Conservation (phyloP, 495 filamentous ascomycete genomes). For the Aspergillus bertholletiae region DNA sequence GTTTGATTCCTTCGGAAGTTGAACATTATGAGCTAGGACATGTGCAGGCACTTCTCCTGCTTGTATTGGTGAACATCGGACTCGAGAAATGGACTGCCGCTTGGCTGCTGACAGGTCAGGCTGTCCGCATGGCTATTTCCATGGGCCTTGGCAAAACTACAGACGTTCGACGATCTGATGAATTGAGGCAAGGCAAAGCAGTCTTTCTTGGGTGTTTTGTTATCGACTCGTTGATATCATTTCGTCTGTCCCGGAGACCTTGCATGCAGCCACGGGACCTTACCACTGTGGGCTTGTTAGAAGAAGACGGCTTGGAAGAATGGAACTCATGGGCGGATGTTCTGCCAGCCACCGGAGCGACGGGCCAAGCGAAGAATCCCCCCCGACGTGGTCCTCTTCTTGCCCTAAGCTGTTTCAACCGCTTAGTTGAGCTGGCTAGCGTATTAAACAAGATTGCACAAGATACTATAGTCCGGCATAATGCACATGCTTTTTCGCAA, state of each 20-base stretch:
- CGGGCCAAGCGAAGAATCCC: constrained; percentile 27
- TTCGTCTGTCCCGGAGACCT: constrained; percentile 49
- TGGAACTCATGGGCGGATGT: constrained; percentile 68
- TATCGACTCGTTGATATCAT: constrained; percentile 60
- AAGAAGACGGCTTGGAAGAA: constrained; percentile 66
- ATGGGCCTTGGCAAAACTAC: constrained; percentile 38
- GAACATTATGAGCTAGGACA: constrained; percentile 57
- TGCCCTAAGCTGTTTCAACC: constrained; percentile 63
- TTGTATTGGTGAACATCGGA: constrained; percentile 58
- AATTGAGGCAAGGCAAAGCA: constrained; percentile 43
- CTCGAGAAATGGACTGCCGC: constrained; percentile 51
- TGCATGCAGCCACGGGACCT: constrained; percentile 51
- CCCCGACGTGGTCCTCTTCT: constrained; percentile 50
- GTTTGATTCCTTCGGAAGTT: constrained; percentile 56
- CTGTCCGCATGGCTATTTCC: constrained; percentile 53
- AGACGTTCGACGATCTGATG: constrained; percentile 32
- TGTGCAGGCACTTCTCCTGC: constrained; percentile 60
- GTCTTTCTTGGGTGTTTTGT: constrained; percentile 62
- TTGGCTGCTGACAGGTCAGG: constrained; percentile 61
- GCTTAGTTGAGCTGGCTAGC: constrained; percentile 44
- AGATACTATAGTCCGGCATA: constrained; percentile 28
- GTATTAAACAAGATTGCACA: constrained; percentile 44
- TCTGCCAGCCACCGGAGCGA: constrained; percentile 36
- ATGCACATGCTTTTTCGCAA: constrained; percentile 33
- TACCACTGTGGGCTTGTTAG: constrained; percentile 38